Conservation (phyloP, 1,284 basidiomycete species). For the Mixia osmundae region DNA sequence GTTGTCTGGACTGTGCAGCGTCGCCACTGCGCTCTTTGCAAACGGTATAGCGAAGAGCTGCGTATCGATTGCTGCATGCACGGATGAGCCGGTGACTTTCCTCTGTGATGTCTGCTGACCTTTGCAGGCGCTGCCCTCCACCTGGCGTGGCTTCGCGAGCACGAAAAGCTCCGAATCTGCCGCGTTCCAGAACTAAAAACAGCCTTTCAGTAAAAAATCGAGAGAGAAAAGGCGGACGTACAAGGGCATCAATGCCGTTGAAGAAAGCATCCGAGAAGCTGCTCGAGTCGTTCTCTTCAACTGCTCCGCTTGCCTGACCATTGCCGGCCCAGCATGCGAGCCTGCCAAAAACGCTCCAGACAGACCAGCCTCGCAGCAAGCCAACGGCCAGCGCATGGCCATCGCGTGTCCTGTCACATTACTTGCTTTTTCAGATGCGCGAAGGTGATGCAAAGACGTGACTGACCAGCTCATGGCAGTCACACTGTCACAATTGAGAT, state of each 20-base stretch:
- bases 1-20: slow-evolving; percentile 79
- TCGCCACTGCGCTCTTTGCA: slow-evolving; percentile 78
- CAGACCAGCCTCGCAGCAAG: slow-evolving; percentile 68
- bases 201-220: slow-evolving; percentile 9
- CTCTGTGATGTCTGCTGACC: background rate
- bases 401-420: slow-evolving; percentile 42
- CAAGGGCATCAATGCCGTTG: slow-evolving; percentile 35
- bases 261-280: slow-evolving; percentile 51
- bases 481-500: slow-evolving; percentile 38
- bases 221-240: slow-evolving; percentile 15
- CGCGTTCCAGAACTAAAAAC: slow-evolving; percentile 61
- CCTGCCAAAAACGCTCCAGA: slow-evolving; percentile 76
- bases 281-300: slow-evolving; percentile 17
- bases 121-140: slow-evolving; percentile 8
- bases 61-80: slow-evolving; percentile 18
- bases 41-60: slow-evolving; percentile 74
- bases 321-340: slow-evolving; percentile 53
- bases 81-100: background rate
- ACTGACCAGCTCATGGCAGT: slow-evolving; percentile 41
- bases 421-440: background rate
- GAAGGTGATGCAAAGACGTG: background rate
- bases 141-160: slow-evolving; percentile 22
- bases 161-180: slow-evolving; percentile 70
- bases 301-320: slow-evolving; percentile 35
- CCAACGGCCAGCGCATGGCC: slow-evolving; percentile 94